Base-by-base conservation (phyloP, 202 grass and related monocot species). In the Bolboschoenoplectus hybrid region DNA sequence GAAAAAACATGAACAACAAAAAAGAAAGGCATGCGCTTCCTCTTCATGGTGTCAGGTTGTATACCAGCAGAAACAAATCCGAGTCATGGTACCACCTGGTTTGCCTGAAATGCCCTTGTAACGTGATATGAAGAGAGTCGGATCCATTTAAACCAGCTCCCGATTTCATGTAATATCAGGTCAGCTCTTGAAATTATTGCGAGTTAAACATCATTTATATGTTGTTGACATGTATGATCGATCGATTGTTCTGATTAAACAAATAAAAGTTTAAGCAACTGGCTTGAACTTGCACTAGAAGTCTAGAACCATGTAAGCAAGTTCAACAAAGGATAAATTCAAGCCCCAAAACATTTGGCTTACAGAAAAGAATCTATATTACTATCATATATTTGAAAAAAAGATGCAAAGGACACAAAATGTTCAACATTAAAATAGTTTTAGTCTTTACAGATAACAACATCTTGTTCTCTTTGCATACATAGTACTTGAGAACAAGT, bases 371-470 rank as follows among this genome's bases (percentile, higher is more conserved):
- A 71, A 32, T 26, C 7, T 5, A 51, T 34, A 34, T 10, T 74
- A 78, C 32, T 3, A 36, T 34, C 5, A 58, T 46, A 61, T 80
- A 9, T n/a, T 80, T 57, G 9, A 40, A 80, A 32, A 80, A 60
- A 80, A 80, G 45, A 49, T 76, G 47, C 49, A 53, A 14, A 35
- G 12, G 12, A 77, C 11, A 34, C 52, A 50, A 35, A 75, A 75
- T 34, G 47, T 78, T 44, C 3, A 80, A 16, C 17, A 61, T 61
- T 61, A 44, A 80, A 80, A 80, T 62, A 43, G 61, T 12, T 26
- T 61, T 43, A 41, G 56, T 44, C 16, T 80, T 80, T 74, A 74
- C n/a, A 74, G n/a, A 74, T 50, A 32, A 74, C 7, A 50, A n/a
- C 16, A 71, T 71, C 41, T 45, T 45, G n/a, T 70, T 19, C 16